Conservation (phyloP, 202 grass and related monocot genomes). For the Saccharum hybrid region DNA sequence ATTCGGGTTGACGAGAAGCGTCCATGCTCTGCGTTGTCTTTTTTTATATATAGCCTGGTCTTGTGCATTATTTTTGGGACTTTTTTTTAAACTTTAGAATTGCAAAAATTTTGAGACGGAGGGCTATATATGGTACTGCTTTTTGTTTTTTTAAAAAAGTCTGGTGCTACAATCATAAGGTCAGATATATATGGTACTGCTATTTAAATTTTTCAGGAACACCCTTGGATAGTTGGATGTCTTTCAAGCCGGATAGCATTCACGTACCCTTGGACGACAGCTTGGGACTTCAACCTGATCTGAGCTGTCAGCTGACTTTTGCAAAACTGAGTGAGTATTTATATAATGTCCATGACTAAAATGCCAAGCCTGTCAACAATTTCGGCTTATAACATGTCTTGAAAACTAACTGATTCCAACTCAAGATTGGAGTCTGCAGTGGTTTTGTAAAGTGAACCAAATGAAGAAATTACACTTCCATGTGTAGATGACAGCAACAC, state of each 20-base stretch:
- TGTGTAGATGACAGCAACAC: neutral
- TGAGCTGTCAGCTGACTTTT: neutral
- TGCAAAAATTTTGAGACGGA: too few species aligned
- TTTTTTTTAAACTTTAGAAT: too few species aligned
- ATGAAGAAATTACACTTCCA: neutral
- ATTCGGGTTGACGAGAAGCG: too few species aligned
- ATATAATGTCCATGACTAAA: neutral
- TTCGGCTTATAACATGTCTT: neutral
- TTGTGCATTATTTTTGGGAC: too few species aligned
- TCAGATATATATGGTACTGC: neutral
- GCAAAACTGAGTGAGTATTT: neutral
- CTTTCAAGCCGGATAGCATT: neutral
- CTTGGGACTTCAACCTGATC: neutral
- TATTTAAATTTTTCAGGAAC: neutral
- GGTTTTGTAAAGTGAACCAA: neutral
- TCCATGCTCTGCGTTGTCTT: too few species aligned
- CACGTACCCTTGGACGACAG: neutral
- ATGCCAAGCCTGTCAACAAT: neutral
- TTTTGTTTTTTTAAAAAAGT: neutral
- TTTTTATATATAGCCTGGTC: too few species aligned
- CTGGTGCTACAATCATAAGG: neutral
- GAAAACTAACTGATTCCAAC: neutral
- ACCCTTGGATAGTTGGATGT: neutral
- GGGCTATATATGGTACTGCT: neutral
- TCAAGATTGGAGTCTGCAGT: neutral